Base-by-base conservation (phyloP, 1,139 yeast species). In the Suhomyces taliae region DNA sequence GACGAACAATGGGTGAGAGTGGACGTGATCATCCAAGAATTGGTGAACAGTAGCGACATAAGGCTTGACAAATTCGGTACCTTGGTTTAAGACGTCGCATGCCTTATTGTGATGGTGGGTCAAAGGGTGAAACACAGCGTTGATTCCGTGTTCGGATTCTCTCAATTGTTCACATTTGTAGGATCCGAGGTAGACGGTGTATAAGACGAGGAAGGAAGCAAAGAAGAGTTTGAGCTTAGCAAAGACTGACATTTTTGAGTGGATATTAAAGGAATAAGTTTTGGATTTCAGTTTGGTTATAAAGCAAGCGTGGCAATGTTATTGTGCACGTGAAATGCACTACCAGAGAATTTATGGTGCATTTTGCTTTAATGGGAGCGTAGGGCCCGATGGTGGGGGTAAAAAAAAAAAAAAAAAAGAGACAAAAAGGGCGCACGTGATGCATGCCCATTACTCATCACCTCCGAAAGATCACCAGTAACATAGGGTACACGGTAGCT, bases 101-200 rank as follows among this genome's bases (percentile, higher is more conserved):
- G 71, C 59, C 44, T 61, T 61, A 54, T 60, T 60, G 55, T 72
- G 76, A 50, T 64, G 60, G 51, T 66, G 65, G 45, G 66, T 54
- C 51, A 73, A 66, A 44, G 80, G 79, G 54, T 73, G 78, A 55
- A 71, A 60, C 43, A 70, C 64, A 19, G 52, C 43, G 44, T 65
- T 59, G 49, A 60, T 61, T 33, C 60, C 64, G 49, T 61, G 65
- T 47, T 67, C 65, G 14, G 68, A 55, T 54, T 68, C 69, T 46
- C 65, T 57, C 53, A 72, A 66, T 37, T 64, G 56, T 43, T 64
- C 68, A 60, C 80, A 75, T 58, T 74, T 74, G 64, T 70, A 74
- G 39, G 66, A 59, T 55, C 63, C 63, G 56, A 75, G 71, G 61
- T 75, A 75, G 32, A 67, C 51, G 37, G 69, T 55, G 59, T 75